Evolutionary conservation across 2,329 filamentous ascomycete genomes (phyloP).

Genomic region (Venturia effusa): DNA sequence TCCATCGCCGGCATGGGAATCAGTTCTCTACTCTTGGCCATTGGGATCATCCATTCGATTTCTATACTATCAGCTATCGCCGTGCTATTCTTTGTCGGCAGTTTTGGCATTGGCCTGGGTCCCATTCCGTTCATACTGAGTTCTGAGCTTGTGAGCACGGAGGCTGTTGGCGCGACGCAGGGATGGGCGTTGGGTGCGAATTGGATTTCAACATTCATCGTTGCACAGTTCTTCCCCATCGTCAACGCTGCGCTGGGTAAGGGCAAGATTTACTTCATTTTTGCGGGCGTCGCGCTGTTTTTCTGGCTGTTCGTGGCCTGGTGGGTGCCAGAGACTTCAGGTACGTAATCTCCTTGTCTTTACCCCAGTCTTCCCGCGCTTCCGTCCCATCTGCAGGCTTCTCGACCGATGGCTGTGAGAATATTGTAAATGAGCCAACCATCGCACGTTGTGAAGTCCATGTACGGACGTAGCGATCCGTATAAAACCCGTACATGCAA

Average conservation of each 20-base stretch:
- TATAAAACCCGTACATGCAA: background rate
- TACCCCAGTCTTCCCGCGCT: background rate
- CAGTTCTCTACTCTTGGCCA: slow-evolving; percentile 64
- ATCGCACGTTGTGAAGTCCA: background rate
- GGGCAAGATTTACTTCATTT: slow-evolving; percentile 87
- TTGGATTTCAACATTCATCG: slow-evolving; percentile 81
- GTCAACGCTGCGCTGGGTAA: slow-evolving; percentile 67
- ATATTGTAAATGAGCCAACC: too few relatives aligned
- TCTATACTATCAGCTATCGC: slow-evolving; percentile 70
- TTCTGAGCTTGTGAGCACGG: slow-evolving; percentile 78
- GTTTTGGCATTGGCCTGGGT: slow-evolving; percentile 82
- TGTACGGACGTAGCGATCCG: background rate
- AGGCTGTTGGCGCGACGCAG: slow-evolving; percentile 85
- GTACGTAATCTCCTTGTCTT: background rate
- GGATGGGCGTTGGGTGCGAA: slow-evolving; percentile 80
- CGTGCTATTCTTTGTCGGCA: slow-evolving; percentile 75
- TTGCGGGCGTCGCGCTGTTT: slow-evolving; percentile 59
- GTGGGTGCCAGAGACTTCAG: slow-evolving; percentile 67
- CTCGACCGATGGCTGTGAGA: too few relatives aligned
- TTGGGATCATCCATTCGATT: slow-evolving; percentile 64
- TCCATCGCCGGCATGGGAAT: slow-evolving; percentile 78
- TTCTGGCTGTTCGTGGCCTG: slow-evolving; percentile 62
- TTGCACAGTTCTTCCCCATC: slow-evolving; percentile 91
- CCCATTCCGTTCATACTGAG: slow-evolving; percentile 92
- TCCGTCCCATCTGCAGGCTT: background rate